A percentile compares a stretch with the other conserved stretches of the same genome.
phyloP scores from a whole-genome alignment of 495 filamentous ascomycete genomes.

The Podospora fimiseda region DNA sequence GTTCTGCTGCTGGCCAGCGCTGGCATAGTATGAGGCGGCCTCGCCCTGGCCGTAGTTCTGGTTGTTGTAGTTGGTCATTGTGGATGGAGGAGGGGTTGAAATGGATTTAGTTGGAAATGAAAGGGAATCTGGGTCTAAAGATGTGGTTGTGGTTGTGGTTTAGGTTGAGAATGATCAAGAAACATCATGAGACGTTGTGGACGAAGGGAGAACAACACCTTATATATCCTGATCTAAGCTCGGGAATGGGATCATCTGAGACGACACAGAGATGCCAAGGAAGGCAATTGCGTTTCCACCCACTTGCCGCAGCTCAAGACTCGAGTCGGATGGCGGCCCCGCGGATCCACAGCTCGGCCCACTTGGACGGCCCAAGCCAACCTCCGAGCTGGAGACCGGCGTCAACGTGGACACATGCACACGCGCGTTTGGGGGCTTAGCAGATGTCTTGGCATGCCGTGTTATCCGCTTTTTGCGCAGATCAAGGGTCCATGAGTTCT shows the following conservation, averaged over 20 bases:
- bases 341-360: too few species aligned
- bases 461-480: not conserved
- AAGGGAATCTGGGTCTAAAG: too few species aligned
- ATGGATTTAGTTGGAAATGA: too few species aligned
- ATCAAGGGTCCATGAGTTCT: not conserved
- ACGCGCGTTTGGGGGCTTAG: not conserved
- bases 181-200: too few species aligned
- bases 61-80: constrained; percentile 6
- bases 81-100: not conserved
- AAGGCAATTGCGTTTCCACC: not conserved
- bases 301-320: not conserved
- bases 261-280: too few species aligned
- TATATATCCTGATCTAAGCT: too few species aligned
- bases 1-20: constrained; percentile 9
- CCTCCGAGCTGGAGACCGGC: not conserved
- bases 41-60: constrained; percentile 13
- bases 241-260: too few species aligned
- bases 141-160: too few species aligned
- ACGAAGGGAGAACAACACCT: too few species aligned
- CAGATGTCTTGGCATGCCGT: not conserved
- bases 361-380: not conserved
- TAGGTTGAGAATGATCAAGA: too few species aligned
- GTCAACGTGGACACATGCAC: not conserved
- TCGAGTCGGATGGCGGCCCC: not conserved
- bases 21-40: constrained; percentile 18